Conservation (phyloP, 78 protist genomes). For the Tieghemostelium lacteum region DNA sequence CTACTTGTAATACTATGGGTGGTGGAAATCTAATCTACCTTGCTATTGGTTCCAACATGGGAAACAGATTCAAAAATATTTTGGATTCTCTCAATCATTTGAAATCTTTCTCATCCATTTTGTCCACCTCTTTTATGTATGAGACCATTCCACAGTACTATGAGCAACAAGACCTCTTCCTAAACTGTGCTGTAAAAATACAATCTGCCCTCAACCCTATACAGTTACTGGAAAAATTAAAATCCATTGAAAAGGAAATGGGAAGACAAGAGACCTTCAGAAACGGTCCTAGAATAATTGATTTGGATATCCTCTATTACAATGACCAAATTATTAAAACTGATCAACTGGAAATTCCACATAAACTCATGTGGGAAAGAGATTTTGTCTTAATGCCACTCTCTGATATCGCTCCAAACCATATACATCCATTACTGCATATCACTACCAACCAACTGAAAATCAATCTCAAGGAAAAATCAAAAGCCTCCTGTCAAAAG, state of each 20-base stretch:
- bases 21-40: slow-evolving; percentile 12
- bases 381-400: slow-evolving; percentile 88
- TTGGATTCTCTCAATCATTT: slow-evolving; percentile 2
- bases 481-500: slow-evolving; percentile 2
- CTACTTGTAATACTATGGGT: neutral
- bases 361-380: slow-evolving; percentile 85
- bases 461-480: neutral
- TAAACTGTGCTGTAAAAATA: slow-evolving; percentile 62
- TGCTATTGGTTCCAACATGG: slow-evolving; percentile 75
- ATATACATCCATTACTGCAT: slow-evolving; percentile 43
- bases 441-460: slow-evolving; percentile 53
- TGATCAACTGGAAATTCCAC: slow-evolving; percentile 80
- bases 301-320: slow-evolving; percentile 85
- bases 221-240: slow-evolving; percentile 49
- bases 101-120: neutral
- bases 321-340: slow-evolving; percentile 22
- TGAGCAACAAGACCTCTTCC: slow-evolving; percentile 76
- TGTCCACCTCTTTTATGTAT: slow-evolving; percentile 81
- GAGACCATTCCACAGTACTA: slow-evolving; percentile 80
- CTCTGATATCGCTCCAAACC: slow-evolving; percentile 73
- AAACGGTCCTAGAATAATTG: slow-evolving; percentile 86
- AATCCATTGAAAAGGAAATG: slow-evolving; percentile 67
- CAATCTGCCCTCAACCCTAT: slow-evolving; percentile 49
- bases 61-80: slow-evolving; percentile 51
- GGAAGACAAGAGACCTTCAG: slow-evolving; percentile 73